A percentile compares a stretch with the other conserved stretches of the same genome.
Conservation (phyloP, 305 asterid genomes). For the Andrographis paniculata region DNA sequence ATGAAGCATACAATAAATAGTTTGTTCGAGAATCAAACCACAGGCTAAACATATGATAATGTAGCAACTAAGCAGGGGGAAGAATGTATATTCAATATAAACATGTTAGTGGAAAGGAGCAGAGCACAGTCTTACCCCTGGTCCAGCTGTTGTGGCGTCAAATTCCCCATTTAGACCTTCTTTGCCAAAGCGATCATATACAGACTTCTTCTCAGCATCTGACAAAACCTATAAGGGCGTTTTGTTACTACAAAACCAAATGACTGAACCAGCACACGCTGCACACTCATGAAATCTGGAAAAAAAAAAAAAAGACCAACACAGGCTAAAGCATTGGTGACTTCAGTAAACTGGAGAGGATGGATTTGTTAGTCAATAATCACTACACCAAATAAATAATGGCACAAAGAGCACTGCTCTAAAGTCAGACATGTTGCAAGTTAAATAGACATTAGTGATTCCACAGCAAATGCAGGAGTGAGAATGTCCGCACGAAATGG, state of each 20-base stretch:
- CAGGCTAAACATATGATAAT: slow-evolving; percentile 10
- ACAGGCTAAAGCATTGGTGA: too few relatives aligned
- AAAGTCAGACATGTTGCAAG: neutral
- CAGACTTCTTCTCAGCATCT: slow-evolving; percentile 72
- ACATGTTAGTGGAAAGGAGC: neutral
- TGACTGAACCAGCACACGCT: too few relatives aligned
- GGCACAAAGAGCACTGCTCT: too few relatives aligned
- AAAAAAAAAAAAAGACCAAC: too few relatives aligned
- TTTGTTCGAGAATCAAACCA: slow-evolving; percentile 9
- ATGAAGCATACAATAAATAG: slow-evolving; percentile 10
- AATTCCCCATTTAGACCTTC: slow-evolving; percentile 73
- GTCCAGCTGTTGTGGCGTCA: slow-evolving; percentile 45
- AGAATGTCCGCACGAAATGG: slow-evolving; percentile 2
- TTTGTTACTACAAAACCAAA: slow-evolving; percentile 19
- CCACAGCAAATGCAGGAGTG: neutral
- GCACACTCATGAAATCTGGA: too few relatives aligned
- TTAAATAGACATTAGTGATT: neutral
- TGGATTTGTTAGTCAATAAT: too few relatives aligned
- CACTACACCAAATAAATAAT: too few relatives aligned
- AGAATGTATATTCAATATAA: slow-evolving; percentile 8
- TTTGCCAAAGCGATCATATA: slow-evolving; percentile 85
- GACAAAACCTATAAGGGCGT: slow-evolving; percentile 61
- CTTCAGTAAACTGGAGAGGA: too few relatives aligned
- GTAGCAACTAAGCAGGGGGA: slow-evolving; percentile 2
- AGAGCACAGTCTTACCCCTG: slow-evolving; percentile 43